Conservation (phyloP, 164 flowering plant species). For the Annona cherimola region DNA sequence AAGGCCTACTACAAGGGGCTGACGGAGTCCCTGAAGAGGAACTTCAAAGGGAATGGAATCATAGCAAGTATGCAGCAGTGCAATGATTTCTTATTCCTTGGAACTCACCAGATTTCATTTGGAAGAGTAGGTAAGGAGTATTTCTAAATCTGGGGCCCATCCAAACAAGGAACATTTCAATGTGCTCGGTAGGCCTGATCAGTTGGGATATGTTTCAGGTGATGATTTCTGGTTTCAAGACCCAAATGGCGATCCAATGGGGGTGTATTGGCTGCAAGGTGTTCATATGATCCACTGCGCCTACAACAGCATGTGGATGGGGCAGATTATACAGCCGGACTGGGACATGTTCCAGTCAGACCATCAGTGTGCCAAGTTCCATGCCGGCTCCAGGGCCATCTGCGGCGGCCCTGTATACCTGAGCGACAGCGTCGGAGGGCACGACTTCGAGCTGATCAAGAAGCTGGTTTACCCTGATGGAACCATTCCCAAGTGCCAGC, state of each 20-base stretch:
- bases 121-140: constrained; percentile 74
- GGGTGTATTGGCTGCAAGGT: constrained; percentile 90
- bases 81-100: constrained; percentile 87
- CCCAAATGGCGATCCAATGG: constrained; percentile 88
- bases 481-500: constrained; percentile 66
- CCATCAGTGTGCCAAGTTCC: constrained; percentile 70
- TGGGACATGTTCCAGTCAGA: constrained; percentile 98
- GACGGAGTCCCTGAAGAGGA: constrained; percentile 52
- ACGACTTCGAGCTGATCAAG: constrained; percentile 63
- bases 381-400: constrained; percentile 83
- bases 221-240: constrained; percentile 97
- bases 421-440: constrained; percentile 69
- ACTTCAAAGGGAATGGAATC: constrained; percentile 77
- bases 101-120: constrained; percentile 65
- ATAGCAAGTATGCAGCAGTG: constrained; percentile 90
- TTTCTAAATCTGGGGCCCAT: background rate
- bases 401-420: constrained; percentile 85
- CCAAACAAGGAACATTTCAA: background rate
- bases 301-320: constrained; percentile 93
- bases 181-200: background rate
- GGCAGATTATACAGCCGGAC: constrained; percentile 81
- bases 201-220: constrained; percentile 29
- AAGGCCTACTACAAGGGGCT: constrained; percentile 69
- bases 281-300: constrained; percentile 94
- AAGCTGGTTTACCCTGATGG: constrained; percentile 81